Evolutionary conservation across 106 monocot species (phyloP).

Genomic region (Dioscorea dumetorum): DNA sequence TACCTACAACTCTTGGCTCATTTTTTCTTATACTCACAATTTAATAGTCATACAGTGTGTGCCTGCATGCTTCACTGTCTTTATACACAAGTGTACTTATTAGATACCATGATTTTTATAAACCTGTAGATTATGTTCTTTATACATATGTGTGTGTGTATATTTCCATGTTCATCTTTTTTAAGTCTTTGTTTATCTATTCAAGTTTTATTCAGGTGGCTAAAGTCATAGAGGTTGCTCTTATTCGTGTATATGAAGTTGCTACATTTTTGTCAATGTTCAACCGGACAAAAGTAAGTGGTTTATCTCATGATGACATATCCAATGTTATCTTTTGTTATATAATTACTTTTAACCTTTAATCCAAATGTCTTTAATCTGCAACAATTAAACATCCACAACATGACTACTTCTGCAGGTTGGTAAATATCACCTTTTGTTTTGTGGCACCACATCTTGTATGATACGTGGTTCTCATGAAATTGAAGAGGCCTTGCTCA

Average conservation of each 20-base stretch:
- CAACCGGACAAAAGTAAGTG: slow-evolving; percentile 64
- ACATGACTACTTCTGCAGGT: slow-evolving; percentile 35
- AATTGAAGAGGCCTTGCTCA: no score
- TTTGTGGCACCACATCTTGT: slow-evolving; percentile 97
- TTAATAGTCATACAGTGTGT: no score
- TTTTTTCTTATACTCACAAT: no score
- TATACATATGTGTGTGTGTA: background rate
- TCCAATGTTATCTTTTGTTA: background rate
- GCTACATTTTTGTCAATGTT: slow-evolving; percentile 99
- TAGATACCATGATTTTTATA: no score
- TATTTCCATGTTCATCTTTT: background rate
- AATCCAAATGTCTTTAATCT: no score
- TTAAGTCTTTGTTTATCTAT: background rate
- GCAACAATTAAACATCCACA: no score
- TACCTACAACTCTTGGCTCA: no score
- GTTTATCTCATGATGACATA: background rate
- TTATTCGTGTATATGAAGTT: slow-evolving; percentile 95
- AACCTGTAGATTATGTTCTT: background rate
- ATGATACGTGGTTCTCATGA: no score
- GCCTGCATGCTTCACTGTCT: no score
- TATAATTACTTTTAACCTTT: no score
- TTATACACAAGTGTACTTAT: no score
- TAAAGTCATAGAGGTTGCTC: slow-evolving; percentile 86
- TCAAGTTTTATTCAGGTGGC: slow-evolving; percentile 49
- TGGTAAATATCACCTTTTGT: slow-evolving; percentile 91